Percentiles rank a stretch among this genome's conserved stretches.
These are phyloP conservation scores for Takakia lepidozioides DNA, from an alignment of 225 moss, liverwort and hornwort genomes.

Conservation along the genomic window DNA sequence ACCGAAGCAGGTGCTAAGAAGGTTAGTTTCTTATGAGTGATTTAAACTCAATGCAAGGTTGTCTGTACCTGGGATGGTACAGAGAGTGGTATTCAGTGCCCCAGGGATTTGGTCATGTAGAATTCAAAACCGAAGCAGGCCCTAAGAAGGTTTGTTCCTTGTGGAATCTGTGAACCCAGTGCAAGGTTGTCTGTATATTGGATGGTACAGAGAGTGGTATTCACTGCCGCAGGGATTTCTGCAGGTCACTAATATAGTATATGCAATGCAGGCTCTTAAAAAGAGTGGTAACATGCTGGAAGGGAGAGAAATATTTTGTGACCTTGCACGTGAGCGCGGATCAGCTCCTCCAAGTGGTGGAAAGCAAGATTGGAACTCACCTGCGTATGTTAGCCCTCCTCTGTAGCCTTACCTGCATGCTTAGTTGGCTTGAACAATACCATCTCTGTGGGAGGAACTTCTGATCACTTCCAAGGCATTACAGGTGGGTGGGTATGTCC, in stretches of 20 bases:
- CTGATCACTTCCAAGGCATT: no score
- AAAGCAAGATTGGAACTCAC: conserved; percentile 22
- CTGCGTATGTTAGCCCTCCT: no score
- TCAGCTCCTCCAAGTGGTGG: conserved; percentile 43
- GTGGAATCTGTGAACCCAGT: no score
- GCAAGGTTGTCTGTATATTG: no score
- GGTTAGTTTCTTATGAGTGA: no score
- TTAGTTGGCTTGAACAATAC: no score
- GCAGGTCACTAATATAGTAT: neutral
- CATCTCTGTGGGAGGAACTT: no score
- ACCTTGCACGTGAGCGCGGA: conserved; percentile 67
- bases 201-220: neutral
- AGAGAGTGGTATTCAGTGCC: conserved; percentile 4
- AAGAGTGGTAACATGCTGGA: conserved; percentile 54
- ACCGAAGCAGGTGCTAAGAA: conserved; percentile 41
- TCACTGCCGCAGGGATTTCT: conserved; percentile 46
- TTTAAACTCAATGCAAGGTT: no score
- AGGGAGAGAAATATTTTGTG: conserved; percentile 67
- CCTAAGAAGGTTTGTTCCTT: conserved; percentile 54
- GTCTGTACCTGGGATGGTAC: neutral
- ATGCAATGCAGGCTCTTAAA: conserved; percentile 25
- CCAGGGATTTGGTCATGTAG: conserved; percentile 76
- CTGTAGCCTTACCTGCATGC: no score
- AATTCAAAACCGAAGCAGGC: conserved; percentile 44
- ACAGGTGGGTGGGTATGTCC: no score